These are phyloP conservation scores for Kazachstania kunashirensis DNA, from an alignment of 805 yeast genomes.

Conservation along the genomic window DNA sequence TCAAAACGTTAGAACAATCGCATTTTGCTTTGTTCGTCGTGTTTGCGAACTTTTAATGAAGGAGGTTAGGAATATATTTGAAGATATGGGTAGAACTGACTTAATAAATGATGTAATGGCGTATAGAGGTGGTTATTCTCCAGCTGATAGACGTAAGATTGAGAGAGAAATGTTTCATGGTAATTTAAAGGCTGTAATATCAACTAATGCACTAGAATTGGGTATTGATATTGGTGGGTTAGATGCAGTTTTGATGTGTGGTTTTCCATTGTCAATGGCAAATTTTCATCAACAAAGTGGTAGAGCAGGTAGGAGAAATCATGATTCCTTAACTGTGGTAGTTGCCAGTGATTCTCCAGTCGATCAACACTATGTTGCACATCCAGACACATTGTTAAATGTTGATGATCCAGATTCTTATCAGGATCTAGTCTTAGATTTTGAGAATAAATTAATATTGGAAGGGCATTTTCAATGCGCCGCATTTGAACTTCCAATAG, in stretches of 20 bases:
- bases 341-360: constrained; percentile 78
- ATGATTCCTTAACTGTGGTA: constrained; percentile 75
- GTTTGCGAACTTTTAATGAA: constrained; percentile 84
- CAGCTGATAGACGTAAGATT: constrained; percentile 74
- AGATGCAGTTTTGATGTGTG: constrained; percentile 87
- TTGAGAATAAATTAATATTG: constrained; percentile 51
- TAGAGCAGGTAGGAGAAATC: constrained; percentile 84
- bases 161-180: constrained; percentile 90
- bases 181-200: constrained; percentile 71
- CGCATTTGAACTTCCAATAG: constrained; percentile 72
- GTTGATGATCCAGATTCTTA: constrained; percentile 42
- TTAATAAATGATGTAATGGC: constrained; percentile 67
- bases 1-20: constrained; percentile 66
- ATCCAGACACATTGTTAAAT: constrained; percentile 30
- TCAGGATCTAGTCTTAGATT: constrained; percentile 51
- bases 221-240: constrained; percentile 92
- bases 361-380: constrained; percentile 71
- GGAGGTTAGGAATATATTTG: constrained; percentile 54
- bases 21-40: constrained; percentile 78
- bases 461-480: constrained; percentile 92
- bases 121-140: constrained; percentile 91
- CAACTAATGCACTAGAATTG: constrained; percentile 90
- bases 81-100: constrained; percentile 36
- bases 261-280: constrained; percentile 81
- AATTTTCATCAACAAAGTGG: constrained; percentile 95